These are phyloP conservation scores for Chrysochromulina tobinii DNA, from an alignment of 78 protist species.

Conservation along the genomic window DNA sequence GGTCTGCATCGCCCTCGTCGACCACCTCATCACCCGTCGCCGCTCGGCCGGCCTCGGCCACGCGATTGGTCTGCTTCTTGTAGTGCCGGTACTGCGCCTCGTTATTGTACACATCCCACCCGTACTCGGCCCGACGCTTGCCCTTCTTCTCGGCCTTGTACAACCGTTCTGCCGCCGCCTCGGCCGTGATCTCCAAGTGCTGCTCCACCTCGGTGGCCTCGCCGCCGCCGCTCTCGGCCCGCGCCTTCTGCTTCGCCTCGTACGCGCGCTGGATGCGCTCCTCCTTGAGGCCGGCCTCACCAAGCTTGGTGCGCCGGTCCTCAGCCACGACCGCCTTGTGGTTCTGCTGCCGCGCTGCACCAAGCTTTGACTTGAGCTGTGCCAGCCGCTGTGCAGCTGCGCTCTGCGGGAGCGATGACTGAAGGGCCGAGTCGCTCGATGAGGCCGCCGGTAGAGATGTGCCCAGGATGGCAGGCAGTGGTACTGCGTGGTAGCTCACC, in stretches of 20 bases:
- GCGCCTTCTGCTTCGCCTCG: background rate
- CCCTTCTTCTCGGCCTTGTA: conserved; percentile 5
- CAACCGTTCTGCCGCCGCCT: background rate
- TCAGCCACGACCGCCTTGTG: conserved; percentile 32
- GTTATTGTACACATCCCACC: background rate
- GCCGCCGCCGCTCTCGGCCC: background rate
- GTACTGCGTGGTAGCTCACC: too few relatives aligned
- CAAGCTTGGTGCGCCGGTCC: conserved; percentile 18
- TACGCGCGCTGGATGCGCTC: background rate
- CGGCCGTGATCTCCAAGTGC: background rate
- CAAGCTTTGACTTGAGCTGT: background rate
- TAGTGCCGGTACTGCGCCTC: background rate
- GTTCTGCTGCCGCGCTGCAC: background rate
- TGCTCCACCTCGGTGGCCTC: background rate
- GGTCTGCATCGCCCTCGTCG: background rate
- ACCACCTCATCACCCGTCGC: background rate
- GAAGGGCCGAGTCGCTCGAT: too few relatives aligned
- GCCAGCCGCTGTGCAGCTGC: background rate
- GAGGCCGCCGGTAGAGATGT: too few relatives aligned
- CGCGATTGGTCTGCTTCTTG: background rate
- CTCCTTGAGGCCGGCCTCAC: background rate
- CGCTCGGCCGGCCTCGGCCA: background rate
- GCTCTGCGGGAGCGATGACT: background rate
- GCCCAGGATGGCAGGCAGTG: too few relatives aligned
- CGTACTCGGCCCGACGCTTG: background rate